Conservation (phyloP, 1,139 yeast genomes). For the Nakaseomyces glabratus region DNA sequence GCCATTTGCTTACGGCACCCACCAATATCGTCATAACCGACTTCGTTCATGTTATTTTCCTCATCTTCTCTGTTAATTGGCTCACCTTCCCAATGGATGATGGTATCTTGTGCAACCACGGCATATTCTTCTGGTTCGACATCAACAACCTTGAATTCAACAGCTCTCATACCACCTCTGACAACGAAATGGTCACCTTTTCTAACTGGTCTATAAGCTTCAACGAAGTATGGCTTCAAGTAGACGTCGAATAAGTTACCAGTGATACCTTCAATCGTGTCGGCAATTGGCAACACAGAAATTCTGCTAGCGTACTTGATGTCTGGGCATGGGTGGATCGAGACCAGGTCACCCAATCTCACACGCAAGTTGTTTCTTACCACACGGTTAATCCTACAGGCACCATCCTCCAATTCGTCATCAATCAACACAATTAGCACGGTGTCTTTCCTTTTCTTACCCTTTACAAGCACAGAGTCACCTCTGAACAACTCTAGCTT, state of each 20-base stretch:
- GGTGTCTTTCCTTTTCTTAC: slow-evolving; percentile 96
- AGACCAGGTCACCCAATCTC: slow-evolving; percentile 83
- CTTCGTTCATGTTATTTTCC: slow-evolving; percentile 83
- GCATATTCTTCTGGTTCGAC: slow-evolving; percentile 97
- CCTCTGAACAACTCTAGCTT: slow-evolving; percentile 91
- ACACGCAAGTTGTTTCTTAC: slow-evolving; percentile 93
- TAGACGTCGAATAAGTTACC: slow-evolving; percentile 96
- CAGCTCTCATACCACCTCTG: slow-evolving; percentile 99
- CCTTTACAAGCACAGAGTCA: slow-evolving; percentile 93
- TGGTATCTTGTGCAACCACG: slow-evolving; percentile 96
- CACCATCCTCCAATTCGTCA: slow-evolving; percentile 94
- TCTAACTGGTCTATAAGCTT: slow-evolving; percentile 97
- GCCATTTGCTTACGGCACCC: slow-evolving; percentile 99
- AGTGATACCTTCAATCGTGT: slow-evolving; percentile 94
- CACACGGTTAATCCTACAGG: slow-evolving; percentile 88
- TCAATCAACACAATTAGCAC: slow-evolving; percentile 95
- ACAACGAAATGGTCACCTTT: slow-evolving; percentile 95
- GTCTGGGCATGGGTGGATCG: slow-evolving; percentile 95
- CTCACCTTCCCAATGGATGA: slow-evolving; percentile 98
- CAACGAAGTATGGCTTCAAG: slow-evolving; percentile 96
- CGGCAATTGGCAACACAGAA: slow-evolving; percentile 95
- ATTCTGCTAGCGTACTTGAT: slow-evolving; percentile 90
- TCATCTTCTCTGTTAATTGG: slow-evolving; percentile 99
- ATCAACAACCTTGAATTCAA: slow-evolving; percentile 95
- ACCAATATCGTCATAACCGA: slow-evolving; percentile 98